phyloP scores from a whole-genome alignment of 129 eudicot genomes.

The Sambucus nigra region DNA sequence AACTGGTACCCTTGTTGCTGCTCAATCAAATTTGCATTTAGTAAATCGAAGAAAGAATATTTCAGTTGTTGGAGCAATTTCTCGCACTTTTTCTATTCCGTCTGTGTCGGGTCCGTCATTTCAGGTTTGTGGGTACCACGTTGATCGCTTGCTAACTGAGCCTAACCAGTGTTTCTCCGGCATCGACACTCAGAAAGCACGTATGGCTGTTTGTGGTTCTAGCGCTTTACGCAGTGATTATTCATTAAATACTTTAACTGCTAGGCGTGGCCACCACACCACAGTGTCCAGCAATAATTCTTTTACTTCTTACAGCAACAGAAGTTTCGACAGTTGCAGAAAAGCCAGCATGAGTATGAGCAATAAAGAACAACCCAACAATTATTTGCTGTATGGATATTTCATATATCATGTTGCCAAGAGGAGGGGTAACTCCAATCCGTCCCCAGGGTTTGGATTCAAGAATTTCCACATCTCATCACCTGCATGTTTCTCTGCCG shows the following conservation, averaged over 20 bases:
- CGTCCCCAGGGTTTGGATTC: constrained; percentile 30
- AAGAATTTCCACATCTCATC: constrained; percentile 42
- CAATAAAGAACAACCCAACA: constrained; percentile 40
- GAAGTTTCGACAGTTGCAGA: constrained; percentile 39
- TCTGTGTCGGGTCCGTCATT: constrained; percentile 79
- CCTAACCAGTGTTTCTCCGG: constrained; percentile 18
- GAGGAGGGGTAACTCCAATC: constrained; percentile 29
- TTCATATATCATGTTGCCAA: constrained; percentile 46
- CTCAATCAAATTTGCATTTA: constrained; percentile 46
- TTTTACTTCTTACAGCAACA: constrained; percentile 18
- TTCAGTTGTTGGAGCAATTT: constrained; percentile 62
- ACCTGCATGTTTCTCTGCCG: constrained; percentile 42
- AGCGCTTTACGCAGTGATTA: constrained; percentile 33
- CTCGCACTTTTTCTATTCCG: constrained; percentile 69
- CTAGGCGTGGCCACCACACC: constrained; percentile 12
- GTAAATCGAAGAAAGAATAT: constrained; percentile 43
- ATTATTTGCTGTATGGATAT: constrained; percentile 39
- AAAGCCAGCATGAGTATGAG: constrained; percentile 58
- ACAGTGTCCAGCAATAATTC: constrained; percentile 19
- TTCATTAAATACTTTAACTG: constrained; percentile 21
- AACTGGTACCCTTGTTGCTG: constrained; percentile 40
- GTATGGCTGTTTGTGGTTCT: constrained; percentile 51
- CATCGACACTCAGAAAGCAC: constrained; percentile 20
- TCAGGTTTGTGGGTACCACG: constrained; percentile 66
- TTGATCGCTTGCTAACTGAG: constrained; percentile 37